Evolutionary conservation across 1,284 basidiomycete species (phyloP).

Genomic region (Naganishia albida): DNA sequence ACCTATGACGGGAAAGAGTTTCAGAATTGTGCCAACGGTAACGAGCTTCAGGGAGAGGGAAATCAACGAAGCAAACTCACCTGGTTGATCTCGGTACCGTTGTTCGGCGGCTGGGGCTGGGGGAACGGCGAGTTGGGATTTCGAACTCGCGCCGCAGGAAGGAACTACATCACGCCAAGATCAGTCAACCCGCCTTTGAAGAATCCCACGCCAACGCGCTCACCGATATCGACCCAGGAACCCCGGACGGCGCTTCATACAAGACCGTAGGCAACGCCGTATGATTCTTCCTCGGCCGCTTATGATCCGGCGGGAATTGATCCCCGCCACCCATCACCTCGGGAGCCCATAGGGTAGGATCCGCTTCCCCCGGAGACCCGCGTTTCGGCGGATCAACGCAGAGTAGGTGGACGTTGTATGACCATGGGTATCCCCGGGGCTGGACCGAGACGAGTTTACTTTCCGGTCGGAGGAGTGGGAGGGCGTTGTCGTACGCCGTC

Average conservation of each 20-base stretch:
- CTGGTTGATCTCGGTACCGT: conserved; percentile 33
- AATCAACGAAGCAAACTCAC: no score
- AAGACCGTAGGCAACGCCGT: conserved; percentile 43
- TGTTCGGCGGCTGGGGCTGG: conserved; percentile 39
- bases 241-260: conserved; percentile 48
- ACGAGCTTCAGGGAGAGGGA: no score
- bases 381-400: conserved; percentile 40
- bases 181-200: no score
- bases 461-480: conserved; percentile 39
- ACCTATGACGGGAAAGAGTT: no score
- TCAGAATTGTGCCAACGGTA: no score
- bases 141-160: conserved; percentile 44
- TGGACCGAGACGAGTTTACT: conserved; percentile 41
- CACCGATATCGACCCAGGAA: conserved; percentile 45
- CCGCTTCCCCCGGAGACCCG: conserved; percentile 11
- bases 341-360: conserved; percentile 27
- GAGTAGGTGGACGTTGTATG: conserved; percentile 44
- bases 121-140: conserved; percentile 45
- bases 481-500: conserved; percentile 44
- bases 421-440: conserved; percentile 40
- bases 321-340: conserved; percentile 3
- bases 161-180: conserved; percentile 18
- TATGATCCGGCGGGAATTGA: conserved; percentile 33
- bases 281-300: conserved; percentile 30
- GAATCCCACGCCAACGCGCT: no score